phyloP scores from a whole-genome alignment of 805 yeast species.

The Teunomyces barrocoloradensis region DNA sequence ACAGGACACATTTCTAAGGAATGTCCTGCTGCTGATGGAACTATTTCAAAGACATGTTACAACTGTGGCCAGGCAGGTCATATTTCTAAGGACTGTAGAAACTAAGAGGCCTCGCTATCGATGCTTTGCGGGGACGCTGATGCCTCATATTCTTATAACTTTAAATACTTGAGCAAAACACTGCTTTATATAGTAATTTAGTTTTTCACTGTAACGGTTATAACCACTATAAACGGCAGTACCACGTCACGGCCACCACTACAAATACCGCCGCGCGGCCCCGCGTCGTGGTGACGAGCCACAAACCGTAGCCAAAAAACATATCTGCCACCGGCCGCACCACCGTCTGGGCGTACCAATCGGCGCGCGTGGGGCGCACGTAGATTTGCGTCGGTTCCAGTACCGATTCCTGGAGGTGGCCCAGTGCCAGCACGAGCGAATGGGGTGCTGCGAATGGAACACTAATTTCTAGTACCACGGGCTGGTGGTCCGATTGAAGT shows the following conservation, averaged over 20 bases:
- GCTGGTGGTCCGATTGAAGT: slow-evolving; percentile 73
- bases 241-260: background rate
- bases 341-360: slow-evolving; percentile 23
- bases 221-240: too few relatives aligned
- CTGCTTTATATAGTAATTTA: too few relatives aligned
- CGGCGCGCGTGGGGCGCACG: slow-evolving; percentile 33
- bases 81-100: slow-evolving; percentile 72
- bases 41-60: slow-evolving; percentile 60
- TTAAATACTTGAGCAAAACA: background rate
- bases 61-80: slow-evolving; percentile 80
- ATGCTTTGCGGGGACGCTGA: too few relatives aligned
- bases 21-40: slow-evolving; percentile 54
- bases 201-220: slow-evolving; percentile 2
- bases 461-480: slow-evolving; percentile 57
- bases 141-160: too few relatives aligned
- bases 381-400: slow-evolving; percentile 43
- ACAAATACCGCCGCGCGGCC: slow-evolving; percentile 26
- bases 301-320: slow-evolving; percentile 33
- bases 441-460: slow-evolving; percentile 46
- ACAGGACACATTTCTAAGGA: slow-evolving; percentile 87
- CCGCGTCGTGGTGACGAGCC: slow-evolving; percentile 30
- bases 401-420: slow-evolving; percentile 25
- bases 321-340: slow-evolving; percentile 27
- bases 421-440: slow-evolving; percentile 24
- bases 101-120: slow-evolving; percentile 1